Evolutionary conservation across 2,329 filamentous ascomycete species (phyloP), one percentile per base, ranked within the genome.

Genomic region (Xylaria digitata): DNA sequence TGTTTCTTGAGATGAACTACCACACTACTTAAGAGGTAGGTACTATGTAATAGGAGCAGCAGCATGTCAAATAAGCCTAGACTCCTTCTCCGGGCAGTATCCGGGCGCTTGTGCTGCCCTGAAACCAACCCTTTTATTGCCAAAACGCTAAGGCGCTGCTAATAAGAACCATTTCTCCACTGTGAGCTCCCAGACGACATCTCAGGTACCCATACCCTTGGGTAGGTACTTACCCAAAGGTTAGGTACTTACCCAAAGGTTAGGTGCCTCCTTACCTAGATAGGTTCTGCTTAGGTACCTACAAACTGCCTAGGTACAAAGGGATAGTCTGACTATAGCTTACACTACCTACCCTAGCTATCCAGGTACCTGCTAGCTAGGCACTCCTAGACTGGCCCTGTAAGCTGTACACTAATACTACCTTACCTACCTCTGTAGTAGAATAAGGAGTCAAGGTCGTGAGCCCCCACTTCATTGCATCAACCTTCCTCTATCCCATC

Each of bases 381-480:
- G 48, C n/a, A 4, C 5, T 52, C 26, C 21, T 3, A 21, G n/a
- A 32, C 9, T 46, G n/a, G 43, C 19, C 13, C 2, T 23, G 19
- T 32, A 34, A 15, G 7, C 15, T 50, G 48, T 50, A 50, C 48
- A 50, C 48, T 50, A 48, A 48, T 26, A 26, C 26, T 26, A 26
- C 34, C 34, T 37, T 52, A 52, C 30, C 34, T 37, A 7, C 34
- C 34, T 37, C 34, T 9, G 8, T 37, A 50, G 17, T 49, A 43
- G 46, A 46, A 52, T 46, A 63, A 64, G 50, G 57, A 58, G 50
- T 55, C 19, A 4, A 30, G n/a, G 43, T 40, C 19, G 45, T 45
- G 45, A 21, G 52, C 59, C 65, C 73, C 73, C 73, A 73, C 73
- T 73, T 70, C 70, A 73, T 72, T 74, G 72, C 73, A 74, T 74